Percentiles rank a stretch among this genome's conserved stretches.
phyloP scores from a whole-genome alignment of 2,329 filamentous ascomycete species.

The Fusarium stilboides region DNA sequence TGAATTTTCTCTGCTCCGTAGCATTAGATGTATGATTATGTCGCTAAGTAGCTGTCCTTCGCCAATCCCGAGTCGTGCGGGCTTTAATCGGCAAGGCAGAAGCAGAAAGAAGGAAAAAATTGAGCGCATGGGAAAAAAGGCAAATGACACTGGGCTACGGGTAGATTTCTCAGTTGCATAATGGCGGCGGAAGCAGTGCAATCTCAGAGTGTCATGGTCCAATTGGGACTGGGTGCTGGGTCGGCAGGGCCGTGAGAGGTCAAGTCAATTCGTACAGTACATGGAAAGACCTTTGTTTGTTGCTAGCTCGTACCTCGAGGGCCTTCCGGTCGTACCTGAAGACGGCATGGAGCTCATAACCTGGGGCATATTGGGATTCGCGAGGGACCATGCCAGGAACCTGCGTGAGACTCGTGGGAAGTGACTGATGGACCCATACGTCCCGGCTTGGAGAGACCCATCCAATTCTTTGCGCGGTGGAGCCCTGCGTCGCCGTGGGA shows the following conservation, averaged over 20 bases:
- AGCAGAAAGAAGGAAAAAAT: constrained; percentile 20
- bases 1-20: constrained; percentile 32
- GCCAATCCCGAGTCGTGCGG: constrained; percentile 38
- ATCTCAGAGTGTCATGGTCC: constrained; percentile 29
- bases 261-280: constrained; percentile 50
- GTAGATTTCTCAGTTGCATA: constrained; percentile 22
- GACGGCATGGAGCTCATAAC: constrained; percentile 40
- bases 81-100: constrained; percentile 35
- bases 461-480: constrained; percentile 39
- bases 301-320: constrained; percentile 45
- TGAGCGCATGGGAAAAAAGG: constrained; percentile 30
- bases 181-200: constrained; percentile 26
- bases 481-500: constrained; percentile 39
- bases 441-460: constrained; percentile 40
- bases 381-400: constrained; percentile 42
- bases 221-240: constrained; percentile 24
- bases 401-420: constrained; percentile 42
- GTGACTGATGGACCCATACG: constrained; percentile 38
- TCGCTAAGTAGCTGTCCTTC: constrained; percentile 22
- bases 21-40: constrained; percentile 16
- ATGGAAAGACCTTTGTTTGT: constrained; percentile 28
- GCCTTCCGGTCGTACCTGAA: constrained; percentile 47
- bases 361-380: constrained; percentile 46
- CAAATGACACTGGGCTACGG: constrained; percentile 26
- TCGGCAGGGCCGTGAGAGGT: constrained; percentile 46